These are phyloP conservation scores for Puccinia novopanici DNA, from an alignment of 1,284 basidiomycete genomes.

Conservation along the genomic window DNA sequence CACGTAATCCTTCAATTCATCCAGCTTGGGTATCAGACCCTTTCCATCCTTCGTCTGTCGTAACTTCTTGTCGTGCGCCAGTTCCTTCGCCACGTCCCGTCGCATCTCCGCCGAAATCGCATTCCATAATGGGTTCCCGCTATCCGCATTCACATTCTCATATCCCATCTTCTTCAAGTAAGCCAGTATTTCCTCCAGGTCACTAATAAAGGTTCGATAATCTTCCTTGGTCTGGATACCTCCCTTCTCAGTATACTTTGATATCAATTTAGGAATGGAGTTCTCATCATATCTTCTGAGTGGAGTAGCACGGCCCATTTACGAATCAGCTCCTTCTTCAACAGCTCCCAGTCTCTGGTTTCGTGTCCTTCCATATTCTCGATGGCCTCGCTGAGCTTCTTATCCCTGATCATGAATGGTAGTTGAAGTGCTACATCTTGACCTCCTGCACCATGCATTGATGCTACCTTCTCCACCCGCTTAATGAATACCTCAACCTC, in stretches of 20 bases:
- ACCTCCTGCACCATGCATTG: too few species aligned
- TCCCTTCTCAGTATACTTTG: too few species aligned
- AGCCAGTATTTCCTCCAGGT: neutral
- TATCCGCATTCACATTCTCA: neutral
- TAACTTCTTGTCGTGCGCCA: neutral
- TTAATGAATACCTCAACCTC: too few species aligned
- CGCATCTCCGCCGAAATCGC: neutral
- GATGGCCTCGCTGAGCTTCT: neutral
- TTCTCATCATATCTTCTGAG: too few species aligned
- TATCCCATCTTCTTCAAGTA: neutral
- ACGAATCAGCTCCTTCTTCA: neutral
- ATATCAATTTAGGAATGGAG: too few species aligned
- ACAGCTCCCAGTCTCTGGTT: conserved; percentile 17
- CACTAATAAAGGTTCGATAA: neutral
- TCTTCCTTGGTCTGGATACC: too few species aligned
- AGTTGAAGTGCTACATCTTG: too few species aligned
- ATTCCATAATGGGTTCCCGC: neutral
- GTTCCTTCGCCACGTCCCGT: neutral
- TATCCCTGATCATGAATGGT: too few species aligned
- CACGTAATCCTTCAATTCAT: neutral
- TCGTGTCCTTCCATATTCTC: conserved; percentile 21
- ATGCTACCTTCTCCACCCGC: too few species aligned
- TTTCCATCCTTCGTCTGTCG: neutral
- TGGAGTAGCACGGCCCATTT: too few species aligned
- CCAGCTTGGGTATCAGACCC: neutral